Percentiles rank a stretch among this genome's conserved stretches.
phyloP scores from a whole-genome alignment of 306 rosid species.

The Vigna radiata region DNA sequence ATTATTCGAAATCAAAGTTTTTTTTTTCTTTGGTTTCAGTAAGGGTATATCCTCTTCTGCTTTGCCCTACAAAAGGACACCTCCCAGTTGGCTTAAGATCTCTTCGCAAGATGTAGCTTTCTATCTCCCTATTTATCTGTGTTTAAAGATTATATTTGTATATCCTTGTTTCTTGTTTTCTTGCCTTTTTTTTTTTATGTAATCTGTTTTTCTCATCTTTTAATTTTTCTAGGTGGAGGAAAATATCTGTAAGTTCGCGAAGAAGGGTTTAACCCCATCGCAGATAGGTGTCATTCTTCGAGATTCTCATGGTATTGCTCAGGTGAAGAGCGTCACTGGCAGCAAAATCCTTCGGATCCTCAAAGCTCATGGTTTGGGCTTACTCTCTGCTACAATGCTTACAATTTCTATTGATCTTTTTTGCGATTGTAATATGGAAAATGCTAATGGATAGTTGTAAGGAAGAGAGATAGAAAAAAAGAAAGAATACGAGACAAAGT shows the following conservation, averaged over 20 bases:
- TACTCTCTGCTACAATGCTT: background rate
- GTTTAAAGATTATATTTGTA: background rate
- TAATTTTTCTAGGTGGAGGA: conserved; percentile 68
- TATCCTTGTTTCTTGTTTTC: background rate
- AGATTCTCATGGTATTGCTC: conserved; percentile 95
- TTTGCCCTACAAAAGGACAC: conserved; percentile 87
- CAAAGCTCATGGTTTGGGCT: conserved; percentile 76
- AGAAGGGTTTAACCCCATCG: conserved; percentile 91
- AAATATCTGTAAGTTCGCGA: conserved; percentile 84
- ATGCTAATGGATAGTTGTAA: background rate
- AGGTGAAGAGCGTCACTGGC: conserved; percentile 83
- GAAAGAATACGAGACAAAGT: background rate
- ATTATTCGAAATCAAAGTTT: background rate
- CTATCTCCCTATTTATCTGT: background rate
- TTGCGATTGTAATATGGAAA: background rate
- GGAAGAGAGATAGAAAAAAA: background rate
- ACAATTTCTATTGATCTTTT: background rate
- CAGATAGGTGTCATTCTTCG: conserved; percentile 96
- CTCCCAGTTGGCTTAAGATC: conserved; percentile 88
- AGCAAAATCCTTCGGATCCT: conserved; percentile 85
- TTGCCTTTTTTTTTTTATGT: too few species aligned
- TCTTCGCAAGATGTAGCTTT: conserved; percentile 73
- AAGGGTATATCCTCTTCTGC: conserved; percentile 99
- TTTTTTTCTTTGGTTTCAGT: conserved; percentile 43
- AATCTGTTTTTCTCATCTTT: background rate